Evolutionary conservation across 768 basidiomycete genomes (phyloP).

Genomic region (Kwoniella europaea): DNA sequence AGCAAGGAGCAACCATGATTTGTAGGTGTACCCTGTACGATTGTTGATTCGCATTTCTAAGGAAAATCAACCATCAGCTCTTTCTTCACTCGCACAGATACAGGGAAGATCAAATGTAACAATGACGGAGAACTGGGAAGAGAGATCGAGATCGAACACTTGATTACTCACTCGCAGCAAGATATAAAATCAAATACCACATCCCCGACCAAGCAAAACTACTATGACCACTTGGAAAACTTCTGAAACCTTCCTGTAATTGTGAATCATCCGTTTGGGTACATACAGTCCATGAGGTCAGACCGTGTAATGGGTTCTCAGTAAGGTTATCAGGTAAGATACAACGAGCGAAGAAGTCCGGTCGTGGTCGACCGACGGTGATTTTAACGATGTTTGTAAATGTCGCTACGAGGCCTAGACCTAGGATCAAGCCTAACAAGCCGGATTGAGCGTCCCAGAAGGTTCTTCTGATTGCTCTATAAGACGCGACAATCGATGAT

Average conservation of each 20-base stretch:
- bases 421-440: constrained; percentile 49
- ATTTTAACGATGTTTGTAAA: constrained; percentile 58
- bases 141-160: too few relatives aligned
- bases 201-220: constrained; percentile 56
- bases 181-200: constrained; percentile 51
- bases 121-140: too few relatives aligned
- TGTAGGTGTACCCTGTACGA: constrained; percentile 47
- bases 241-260: constrained; percentile 54
- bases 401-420: constrained; percentile 47
- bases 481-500: neutral
- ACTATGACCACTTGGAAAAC: constrained; percentile 53
- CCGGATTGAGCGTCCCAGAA: constrained; percentile 53
- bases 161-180: constrained; percentile 47
- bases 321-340: constrained; percentile 47
- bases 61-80: too few relatives aligned
- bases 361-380: constrained; percentile 55
- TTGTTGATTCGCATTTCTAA: constrained; percentile 49
- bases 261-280: constrained; percentile 38
- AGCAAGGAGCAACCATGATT: constrained; percentile 55
- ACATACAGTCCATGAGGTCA: constrained; percentile 54
- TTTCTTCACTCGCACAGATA: too few relatives aligned
- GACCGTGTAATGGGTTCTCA: constrained; percentile 46
- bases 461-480: constrained; percentile 29
- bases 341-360: constrained; percentile 55
- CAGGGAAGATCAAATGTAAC: too few relatives aligned